Base-by-base conservation (phyloP, 371 early-diverging fungal genomes). In the Saksenaea oblongispora region DNA sequence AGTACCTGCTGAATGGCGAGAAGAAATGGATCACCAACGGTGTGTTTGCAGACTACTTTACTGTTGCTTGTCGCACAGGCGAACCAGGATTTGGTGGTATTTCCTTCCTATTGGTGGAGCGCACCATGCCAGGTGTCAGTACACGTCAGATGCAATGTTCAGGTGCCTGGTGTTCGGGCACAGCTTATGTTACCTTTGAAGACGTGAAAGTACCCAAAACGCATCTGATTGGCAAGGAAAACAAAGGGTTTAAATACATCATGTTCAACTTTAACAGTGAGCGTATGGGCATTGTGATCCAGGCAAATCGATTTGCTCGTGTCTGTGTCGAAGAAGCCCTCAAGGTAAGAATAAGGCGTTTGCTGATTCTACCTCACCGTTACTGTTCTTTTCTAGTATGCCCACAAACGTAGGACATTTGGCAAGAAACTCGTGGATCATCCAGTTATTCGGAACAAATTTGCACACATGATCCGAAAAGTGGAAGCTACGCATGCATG, bases 1-100 rank as follows among this genome's bases (percentile, higher is more conserved):
- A 47, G 51, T 93, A 84, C 73, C 78, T 95, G 36, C 78, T 93
- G 44, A 93, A 93, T 62, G 93, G 93, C 53, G 93, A 93, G 73
- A 95, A 95, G 85, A 93, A 93, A 75, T 91, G 90, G 87, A 88
- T 88, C 56, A 94, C 95, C 62, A 93, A 93, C 70, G 95, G 95
- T 59, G 87, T 86, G 0, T 93, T 87, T 75, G 92, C 94, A 14
- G 91, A 94, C 55, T 89, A 78, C 67, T 87, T 87, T 64, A 85
- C 86, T 0, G 76, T 77, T 34, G 91, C 87, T 44, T 91, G 84
- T 41, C 80, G 89, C 57, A 95, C 94, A 2, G 94, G 93, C 37
- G 90, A 85, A 26, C 79, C 79, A 11, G 94, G 95, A n/a, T 93
- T 93, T 91, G 84, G 82, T 41, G 95, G 94, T 34, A 76, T 95